These are phyloP conservation scores for Acacia melanoxylon DNA, from an alignment of 306 rosid species.

Conservation along the genomic window DNA sequence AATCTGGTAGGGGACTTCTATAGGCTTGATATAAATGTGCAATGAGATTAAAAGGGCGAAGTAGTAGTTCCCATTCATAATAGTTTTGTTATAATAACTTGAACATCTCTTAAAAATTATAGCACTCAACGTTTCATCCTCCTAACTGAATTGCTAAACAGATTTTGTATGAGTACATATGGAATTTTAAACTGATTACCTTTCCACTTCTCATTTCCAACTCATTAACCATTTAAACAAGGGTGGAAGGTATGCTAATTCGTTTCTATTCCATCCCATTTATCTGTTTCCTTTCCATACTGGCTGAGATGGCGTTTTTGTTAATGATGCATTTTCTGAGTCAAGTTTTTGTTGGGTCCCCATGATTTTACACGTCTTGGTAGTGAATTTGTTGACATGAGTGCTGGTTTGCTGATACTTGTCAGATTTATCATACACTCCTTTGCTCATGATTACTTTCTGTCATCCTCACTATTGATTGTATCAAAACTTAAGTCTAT, in stretches of 20 bases:
- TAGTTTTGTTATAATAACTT: not conserved
- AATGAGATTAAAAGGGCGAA: constrained; percentile 22
- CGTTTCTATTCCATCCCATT: not conserved
- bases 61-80: not conserved
- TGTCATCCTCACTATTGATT: not conserved
- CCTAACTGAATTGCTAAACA: not conserved
- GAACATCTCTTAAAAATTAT: not conserved
- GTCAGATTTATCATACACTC: constrained; percentile 15
- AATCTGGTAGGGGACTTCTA: not conserved
- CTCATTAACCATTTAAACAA: not conserved
- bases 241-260: not conserved
- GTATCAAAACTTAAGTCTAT: constrained; percentile 13
- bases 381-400: not conserved
- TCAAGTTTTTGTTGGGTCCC: not conserved
- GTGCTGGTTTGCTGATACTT: not conserved
- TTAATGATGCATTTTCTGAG: not conserved
- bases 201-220: not conserved
- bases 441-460: constrained; percentile 22
- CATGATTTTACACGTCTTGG: not conserved
- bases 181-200: not conserved
- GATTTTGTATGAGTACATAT: not conserved
- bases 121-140: not conserved
- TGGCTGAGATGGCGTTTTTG: not conserved
- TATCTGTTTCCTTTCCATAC: not conserved
- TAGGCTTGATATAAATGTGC: not conserved